Conservation (phyloP, 306 rosid species). For the Boehmeria nivea region DNA sequence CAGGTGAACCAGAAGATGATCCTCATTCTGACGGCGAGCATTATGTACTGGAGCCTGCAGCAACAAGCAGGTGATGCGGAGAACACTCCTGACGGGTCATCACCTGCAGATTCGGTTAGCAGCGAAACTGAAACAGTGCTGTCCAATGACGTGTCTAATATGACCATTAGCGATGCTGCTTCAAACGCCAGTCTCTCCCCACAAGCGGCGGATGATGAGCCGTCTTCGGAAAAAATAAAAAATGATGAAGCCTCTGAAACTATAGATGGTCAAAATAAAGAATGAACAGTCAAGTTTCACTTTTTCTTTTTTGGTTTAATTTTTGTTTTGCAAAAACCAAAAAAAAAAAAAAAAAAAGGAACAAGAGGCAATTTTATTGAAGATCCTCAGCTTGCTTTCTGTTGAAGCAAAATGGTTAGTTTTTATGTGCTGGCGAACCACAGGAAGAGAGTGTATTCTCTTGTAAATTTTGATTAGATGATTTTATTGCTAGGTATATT, state of each 20-base stretch:
- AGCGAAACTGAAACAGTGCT: slow-evolving; percentile 32
- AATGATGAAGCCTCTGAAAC: slow-evolving; percentile 4
- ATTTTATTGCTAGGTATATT: slow-evolving; percentile 37
- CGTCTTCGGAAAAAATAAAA: slow-evolving; percentile 18
- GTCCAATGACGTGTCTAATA: slow-evolving; percentile 36
- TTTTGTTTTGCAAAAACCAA: not conserved
- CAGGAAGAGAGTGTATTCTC: slow-evolving; percentile 23
- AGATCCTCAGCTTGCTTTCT: slow-evolving; percentile 22
- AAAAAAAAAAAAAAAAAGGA: no score
- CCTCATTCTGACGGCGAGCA: slow-evolving; percentile 86
- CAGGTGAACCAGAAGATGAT: slow-evolving; percentile 98
- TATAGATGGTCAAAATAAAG: slow-evolving; percentile 26
- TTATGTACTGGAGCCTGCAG: slow-evolving; percentile 96
- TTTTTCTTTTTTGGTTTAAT: not conserved
- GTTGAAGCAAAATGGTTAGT: slow-evolving; percentile 18
- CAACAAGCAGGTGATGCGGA: slow-evolving; percentile 43
- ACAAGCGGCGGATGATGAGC: slow-evolving; percentile 15
- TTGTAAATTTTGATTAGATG: slow-evolving; percentile 39
- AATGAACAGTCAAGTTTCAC: slow-evolving; percentile 12
- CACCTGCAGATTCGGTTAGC: slow-evolving; percentile 30
- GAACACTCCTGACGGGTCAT: slow-evolving; percentile 21
- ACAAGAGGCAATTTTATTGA: slow-evolving; percentile 19
- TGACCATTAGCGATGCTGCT: slow-evolving; percentile 38
- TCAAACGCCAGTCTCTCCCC: slow-evolving; percentile 21
- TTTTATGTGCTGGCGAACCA: slow-evolving; percentile 34